Evolutionary conservation across 768 basidiomycete genomes (phyloP).

Genomic region (Tylopilus sp.): DNA sequence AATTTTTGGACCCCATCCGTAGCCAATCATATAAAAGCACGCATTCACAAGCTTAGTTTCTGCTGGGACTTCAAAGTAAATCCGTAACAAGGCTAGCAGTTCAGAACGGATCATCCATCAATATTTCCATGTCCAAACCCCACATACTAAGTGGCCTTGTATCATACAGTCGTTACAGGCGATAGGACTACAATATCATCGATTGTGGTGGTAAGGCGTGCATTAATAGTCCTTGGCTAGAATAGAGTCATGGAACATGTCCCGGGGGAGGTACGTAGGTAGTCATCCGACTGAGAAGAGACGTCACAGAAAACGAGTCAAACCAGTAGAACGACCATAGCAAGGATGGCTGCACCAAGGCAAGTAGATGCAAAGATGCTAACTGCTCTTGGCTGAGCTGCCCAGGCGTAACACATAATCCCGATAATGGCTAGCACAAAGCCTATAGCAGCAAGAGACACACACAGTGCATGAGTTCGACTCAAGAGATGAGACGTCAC

Average conservation of each 20-base stretch:
- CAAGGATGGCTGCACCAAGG: slow-evolving; percentile 35
- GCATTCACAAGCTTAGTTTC: too few species aligned
- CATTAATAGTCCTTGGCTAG: background rate
- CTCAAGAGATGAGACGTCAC: slow-evolving; percentile 45
- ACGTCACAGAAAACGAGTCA: background rate
- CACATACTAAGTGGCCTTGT: too few species aligned
- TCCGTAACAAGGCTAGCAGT: too few species aligned
- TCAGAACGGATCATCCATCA: too few species aligned
- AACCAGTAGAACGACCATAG: slow-evolving; percentile 13
- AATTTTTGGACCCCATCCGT: too few species aligned
- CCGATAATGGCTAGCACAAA: slow-evolving; percentile 51
- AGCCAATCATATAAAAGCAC: too few species aligned
- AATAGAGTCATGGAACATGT: background rate
- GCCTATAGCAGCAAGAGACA: slow-evolving; percentile 43
- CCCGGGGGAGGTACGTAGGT: too few species aligned
- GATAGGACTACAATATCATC: too few species aligned
- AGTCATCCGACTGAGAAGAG: too few species aligned
- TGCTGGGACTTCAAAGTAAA: too few species aligned
- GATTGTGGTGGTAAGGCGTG: background rate
- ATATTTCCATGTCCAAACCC: too few species aligned
- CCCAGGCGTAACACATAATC: slow-evolving; percentile 51
- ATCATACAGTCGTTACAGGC: too few species aligned
- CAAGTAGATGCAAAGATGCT: slow-evolving; percentile 41
- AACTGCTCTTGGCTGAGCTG: slow-evolving; percentile 41
- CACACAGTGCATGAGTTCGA: slow-evolving; percentile 47